These are phyloP conservation scores for Fraxinus sp. DNA, from an alignment of 305 asterid genomes.

Conservation along the genomic window DNA sequence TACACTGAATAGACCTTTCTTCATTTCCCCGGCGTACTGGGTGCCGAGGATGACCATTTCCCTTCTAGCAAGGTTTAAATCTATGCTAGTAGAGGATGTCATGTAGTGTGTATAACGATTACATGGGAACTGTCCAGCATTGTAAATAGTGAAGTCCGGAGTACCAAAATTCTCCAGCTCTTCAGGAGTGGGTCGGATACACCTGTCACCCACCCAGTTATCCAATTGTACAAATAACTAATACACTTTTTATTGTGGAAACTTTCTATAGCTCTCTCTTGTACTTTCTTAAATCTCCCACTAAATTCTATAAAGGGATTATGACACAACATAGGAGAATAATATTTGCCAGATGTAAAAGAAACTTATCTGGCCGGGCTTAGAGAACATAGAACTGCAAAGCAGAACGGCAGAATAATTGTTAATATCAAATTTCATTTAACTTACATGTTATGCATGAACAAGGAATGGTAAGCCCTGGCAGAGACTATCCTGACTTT, in stretches of 20 bases:
- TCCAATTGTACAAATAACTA: constrained; percentile 40
- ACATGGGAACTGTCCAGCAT: constrained; percentile 98
- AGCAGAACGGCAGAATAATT: constrained; percentile 22
- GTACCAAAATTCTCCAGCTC: constrained; percentile 98
- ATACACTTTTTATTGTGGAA: constrained; percentile 11
- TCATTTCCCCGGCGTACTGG: constrained; percentile 99
- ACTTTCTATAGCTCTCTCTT: constrained; percentile 28
- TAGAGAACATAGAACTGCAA: constrained; percentile 40
- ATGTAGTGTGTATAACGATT: constrained; percentile 98
- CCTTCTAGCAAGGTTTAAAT: constrained; percentile 75
- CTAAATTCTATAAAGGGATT: constrained; percentile 9
- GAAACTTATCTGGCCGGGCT: constrained; percentile 46
- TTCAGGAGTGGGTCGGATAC: constrained; percentile 98
- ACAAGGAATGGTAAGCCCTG: constrained; percentile 96
- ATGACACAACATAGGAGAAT: constrained; percentile 4
- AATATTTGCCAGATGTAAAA: constrained; percentile 10
- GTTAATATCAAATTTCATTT: background rate
- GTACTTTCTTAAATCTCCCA: constrained; percentile 21
- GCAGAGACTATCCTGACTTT: constrained; percentile 98
- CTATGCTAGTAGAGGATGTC: constrained; percentile 99
- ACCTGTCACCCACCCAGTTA: constrained; percentile 90
- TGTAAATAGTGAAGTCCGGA: constrained; percentile 99
- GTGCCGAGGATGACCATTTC: constrained; percentile 99
- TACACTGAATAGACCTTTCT: constrained; percentile 93
- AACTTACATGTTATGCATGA: constrained; percentile 98